phyloP scores from a whole-genome alignment of 2,329 filamentous ascomycete species.

The Elsinoe australis region DNA sequence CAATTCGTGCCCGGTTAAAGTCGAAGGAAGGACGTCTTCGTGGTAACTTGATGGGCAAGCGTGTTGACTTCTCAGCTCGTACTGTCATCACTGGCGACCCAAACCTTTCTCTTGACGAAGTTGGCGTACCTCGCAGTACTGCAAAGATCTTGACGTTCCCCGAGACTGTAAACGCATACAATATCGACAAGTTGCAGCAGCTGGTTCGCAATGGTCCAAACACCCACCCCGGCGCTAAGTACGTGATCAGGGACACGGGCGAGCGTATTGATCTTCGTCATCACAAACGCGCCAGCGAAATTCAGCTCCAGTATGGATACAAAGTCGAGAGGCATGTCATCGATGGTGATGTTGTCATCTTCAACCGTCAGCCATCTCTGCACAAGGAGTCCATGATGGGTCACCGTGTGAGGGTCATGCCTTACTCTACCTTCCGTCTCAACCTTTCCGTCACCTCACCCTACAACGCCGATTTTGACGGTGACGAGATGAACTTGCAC shows the following conservation, averaged over 20 bases:
- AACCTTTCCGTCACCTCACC: slow-evolving; percentile 96
- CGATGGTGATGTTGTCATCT: slow-evolving; percentile 95
- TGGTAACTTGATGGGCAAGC: slow-evolving; percentile 99
- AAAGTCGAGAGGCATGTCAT: slow-evolving; percentile 96
- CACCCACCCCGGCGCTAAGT: slow-evolving; percentile 91
- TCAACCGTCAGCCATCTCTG: slow-evolving; percentile 97
- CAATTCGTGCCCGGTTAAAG: slow-evolving; percentile 93
- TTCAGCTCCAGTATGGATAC: slow-evolving; percentile 90
- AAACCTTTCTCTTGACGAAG: slow-evolving; percentile 91
- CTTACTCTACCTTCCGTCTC: slow-evolving; percentile 95
- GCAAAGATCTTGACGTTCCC: slow-evolving; percentile 91
- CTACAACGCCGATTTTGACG: slow-evolving; percentile 99
- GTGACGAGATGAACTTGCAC: slow-evolving; percentile 99
- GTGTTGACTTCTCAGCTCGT: slow-evolving; percentile 98
- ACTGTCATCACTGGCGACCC: slow-evolving; percentile 99
- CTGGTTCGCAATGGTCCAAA: slow-evolving; percentile 90
- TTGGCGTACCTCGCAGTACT: slow-evolving; percentile 90
- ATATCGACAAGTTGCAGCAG: slow-evolving; percentile 83
- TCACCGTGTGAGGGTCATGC: slow-evolving; percentile 95
- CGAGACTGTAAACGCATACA: slow-evolving; percentile 95
- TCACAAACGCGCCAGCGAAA: slow-evolving; percentile 78
- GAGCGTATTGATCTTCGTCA: slow-evolving; percentile 92
- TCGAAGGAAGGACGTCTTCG: slow-evolving; percentile 96
- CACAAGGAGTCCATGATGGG: slow-evolving; percentile 99
- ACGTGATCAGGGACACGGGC: slow-evolving; percentile 88